Percentiles rank a stretch among this genome's conserved stretches.
These are phyloP conservation scores for Auricularia sp. DNA, from an alignment of 768 basidiomycete genomes.

Conservation along the genomic window DNA sequence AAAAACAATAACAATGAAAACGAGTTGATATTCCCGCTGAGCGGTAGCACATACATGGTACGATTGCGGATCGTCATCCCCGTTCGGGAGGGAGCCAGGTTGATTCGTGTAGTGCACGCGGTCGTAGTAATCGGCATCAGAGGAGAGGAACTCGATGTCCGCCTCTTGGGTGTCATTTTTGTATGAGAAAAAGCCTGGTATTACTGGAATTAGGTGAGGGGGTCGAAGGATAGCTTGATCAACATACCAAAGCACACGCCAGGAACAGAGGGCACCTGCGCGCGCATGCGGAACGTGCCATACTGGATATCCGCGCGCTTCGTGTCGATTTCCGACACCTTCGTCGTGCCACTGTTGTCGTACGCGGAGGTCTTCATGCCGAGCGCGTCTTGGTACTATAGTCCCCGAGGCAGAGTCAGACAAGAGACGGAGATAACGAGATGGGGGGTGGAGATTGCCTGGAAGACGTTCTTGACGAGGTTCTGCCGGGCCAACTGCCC, in stretches of 20 bases:
- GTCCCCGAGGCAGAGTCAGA: too few relatives aligned
- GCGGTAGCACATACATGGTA: slow-evolving; percentile 4
- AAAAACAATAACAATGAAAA: not conserved
- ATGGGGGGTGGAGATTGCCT: too few relatives aligned
- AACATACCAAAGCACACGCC: slow-evolving; percentile 6
- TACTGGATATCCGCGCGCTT: slow-evolving; percentile 8
- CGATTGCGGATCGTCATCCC: slow-evolving; percentile 9
- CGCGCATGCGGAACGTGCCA: slow-evolving; percentile 14
- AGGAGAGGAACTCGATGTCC: slow-evolving; percentile 12
- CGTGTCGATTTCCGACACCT: slow-evolving; percentile 9
- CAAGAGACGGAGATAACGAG: too few relatives aligned
- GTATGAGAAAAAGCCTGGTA: slow-evolving; percentile 11
- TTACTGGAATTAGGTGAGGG: too few relatives aligned
- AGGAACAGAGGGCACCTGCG: slow-evolving; percentile 9
- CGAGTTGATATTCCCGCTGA: not conserved
- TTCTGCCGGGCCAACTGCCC: not conserved
- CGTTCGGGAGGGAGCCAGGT: slow-evolving; percentile 9
- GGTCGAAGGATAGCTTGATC: too few relatives aligned
- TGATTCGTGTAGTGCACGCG: slow-evolving; percentile 13
- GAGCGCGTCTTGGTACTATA: slow-evolving; percentile 9
- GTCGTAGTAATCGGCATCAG: slow-evolving; percentile 10
- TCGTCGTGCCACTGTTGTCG: slow-evolving; percentile 9
- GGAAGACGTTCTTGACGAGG: not conserved
- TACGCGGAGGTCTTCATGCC: slow-evolving; percentile 11
- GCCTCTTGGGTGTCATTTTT: slow-evolving; percentile 3